Evolutionary conservation across 352 stramenopile genomes (phyloP).

Genomic region (Phytophthora hybrid): DNA sequence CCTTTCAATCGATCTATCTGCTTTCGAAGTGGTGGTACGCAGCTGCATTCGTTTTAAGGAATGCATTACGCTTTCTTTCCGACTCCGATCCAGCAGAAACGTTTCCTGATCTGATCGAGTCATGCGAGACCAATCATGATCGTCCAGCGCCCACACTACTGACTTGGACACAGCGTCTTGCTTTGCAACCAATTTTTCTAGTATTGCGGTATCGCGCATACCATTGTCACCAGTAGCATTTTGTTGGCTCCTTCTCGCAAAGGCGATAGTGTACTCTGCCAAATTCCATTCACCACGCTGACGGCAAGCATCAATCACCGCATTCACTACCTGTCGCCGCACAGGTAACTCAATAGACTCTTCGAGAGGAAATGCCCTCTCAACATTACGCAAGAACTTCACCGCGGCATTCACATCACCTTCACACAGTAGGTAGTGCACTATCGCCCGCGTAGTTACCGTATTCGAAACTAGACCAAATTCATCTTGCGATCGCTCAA

Average conservation of each 20-base stretch:
- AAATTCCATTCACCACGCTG: constrained; percentile 51
- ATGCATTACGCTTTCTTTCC: constrained; percentile 36
- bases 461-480: constrained; percentile 50
- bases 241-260: constrained; percentile 17
- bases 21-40: background rate
- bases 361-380: constrained; percentile 16
- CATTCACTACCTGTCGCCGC: constrained; percentile 42
- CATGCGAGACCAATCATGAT: constrained; percentile 36
- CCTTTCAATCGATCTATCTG: constrained; percentile 20
- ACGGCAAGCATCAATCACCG: constrained; percentile 61
- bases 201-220: constrained; percentile 10
- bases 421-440: constrained; percentile 57
- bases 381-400: constrained; percentile 37
- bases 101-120: constrained; percentile 19
- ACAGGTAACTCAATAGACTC: constrained; percentile 24
- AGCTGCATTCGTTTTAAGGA: constrained; percentile 25
- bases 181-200: constrained; percentile 27
- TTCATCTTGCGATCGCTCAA: constrained; percentile 40
- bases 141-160: constrained; percentile 33
- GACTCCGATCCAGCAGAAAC: constrained; percentile 27
- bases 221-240: constrained; percentile 6
- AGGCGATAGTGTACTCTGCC: constrained; percentile 25
- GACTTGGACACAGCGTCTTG: constrained; percentile 27
- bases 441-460: constrained; percentile 56
- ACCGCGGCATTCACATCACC: constrained; percentile 34